phyloP scores from a whole-genome alignment of 768 basidiomycete genomes.

The Suillus americanus region DNA sequence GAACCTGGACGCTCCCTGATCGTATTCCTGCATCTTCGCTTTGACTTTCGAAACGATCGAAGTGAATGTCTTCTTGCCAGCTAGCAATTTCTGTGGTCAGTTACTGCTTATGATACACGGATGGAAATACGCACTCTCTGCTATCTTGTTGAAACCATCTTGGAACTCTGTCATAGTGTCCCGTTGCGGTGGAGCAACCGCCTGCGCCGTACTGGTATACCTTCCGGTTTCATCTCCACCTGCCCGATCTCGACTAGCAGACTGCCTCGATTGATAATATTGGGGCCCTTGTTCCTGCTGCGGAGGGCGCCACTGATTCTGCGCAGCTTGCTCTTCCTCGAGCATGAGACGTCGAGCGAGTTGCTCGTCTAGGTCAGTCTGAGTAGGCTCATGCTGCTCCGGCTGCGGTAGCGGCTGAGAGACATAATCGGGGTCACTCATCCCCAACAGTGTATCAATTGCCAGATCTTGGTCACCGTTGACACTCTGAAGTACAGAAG shows the following conservation, averaged over 20 bases:
- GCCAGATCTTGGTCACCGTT: constrained; percentile 72
- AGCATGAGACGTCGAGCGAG: constrained; percentile 71
- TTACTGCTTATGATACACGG: neutral
- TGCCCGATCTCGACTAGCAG: constrained; percentile 6
- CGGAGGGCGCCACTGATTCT: constrained; percentile 19
- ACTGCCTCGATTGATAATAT: constrained; percentile 22
- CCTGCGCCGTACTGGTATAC: constrained; percentile 10
- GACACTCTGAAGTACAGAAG: constrained; percentile 72
- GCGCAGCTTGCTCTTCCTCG: constrained; percentile 47
- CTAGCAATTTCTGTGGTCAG: constrained; percentile 31
- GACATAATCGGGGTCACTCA: constrained; percentile 81
- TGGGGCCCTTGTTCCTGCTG: constrained; percentile 18
- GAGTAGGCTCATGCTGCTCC: constrained; percentile 30
- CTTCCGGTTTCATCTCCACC: constrained; percentile 11
- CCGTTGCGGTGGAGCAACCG: constrained; percentile 31
- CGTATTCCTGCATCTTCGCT: constrained; percentile 81
- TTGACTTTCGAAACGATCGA: constrained; percentile 74
- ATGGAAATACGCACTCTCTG: constrained; percentile 59
- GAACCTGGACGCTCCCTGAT: constrained; percentile 38
- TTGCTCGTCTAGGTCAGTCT: constrained; percentile 77
- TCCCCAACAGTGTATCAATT: constrained; percentile 73
- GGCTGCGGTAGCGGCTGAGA: constrained; percentile 27
- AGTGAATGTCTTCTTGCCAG: constrained; percentile 78
- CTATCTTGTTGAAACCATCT: constrained; percentile 73
- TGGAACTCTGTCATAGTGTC: constrained; percentile 68